These are phyloP conservation scores for Dispira simplex DNA, from an alignment of 192 early-diverging fungal genomes.

Conservation along the genomic window DNA sequence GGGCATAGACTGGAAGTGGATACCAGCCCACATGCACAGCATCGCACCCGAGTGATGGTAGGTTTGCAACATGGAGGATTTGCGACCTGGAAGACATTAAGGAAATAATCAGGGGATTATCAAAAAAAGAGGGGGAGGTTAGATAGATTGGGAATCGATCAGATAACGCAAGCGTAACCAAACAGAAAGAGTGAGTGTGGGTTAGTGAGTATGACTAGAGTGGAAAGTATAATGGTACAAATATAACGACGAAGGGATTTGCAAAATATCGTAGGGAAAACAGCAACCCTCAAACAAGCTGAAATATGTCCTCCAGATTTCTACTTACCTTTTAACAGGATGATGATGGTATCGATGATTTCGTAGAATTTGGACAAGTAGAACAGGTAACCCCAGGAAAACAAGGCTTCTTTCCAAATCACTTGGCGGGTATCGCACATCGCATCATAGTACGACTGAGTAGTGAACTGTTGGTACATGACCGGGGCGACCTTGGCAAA, in stretches of 20 bases:
- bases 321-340: conserved; percentile 51
- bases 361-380: conserved; percentile 86
- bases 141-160: not conserved
- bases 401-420: conserved; percentile 54
- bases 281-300: no score
- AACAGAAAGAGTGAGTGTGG: not conserved
- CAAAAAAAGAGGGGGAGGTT: not conserved
- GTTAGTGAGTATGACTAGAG: not conserved
- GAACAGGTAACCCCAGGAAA: conserved; percentile 73
- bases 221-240: not conserved
- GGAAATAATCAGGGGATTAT: no score
- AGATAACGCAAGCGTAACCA: not conserved
- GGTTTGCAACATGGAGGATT: conserved; percentile 62
- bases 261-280: not conserved
- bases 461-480: conserved; percentile 33
- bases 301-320: not conserved
- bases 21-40: conserved; percentile 59
- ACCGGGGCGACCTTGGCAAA: conserved; percentile 43
- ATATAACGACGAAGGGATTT: not conserved
- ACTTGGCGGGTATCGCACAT: conserved; percentile 48
- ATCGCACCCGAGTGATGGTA: conserved; percentile 82
- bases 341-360: conserved; percentile 76
- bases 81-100: conserved; percentile 16
- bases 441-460: conserved; percentile 32
- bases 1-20: conserved; percentile 49